Conservation (phyloP, 495 filamentous ascomycete genomes). For the Talaromyces stipitatus region DNA sequence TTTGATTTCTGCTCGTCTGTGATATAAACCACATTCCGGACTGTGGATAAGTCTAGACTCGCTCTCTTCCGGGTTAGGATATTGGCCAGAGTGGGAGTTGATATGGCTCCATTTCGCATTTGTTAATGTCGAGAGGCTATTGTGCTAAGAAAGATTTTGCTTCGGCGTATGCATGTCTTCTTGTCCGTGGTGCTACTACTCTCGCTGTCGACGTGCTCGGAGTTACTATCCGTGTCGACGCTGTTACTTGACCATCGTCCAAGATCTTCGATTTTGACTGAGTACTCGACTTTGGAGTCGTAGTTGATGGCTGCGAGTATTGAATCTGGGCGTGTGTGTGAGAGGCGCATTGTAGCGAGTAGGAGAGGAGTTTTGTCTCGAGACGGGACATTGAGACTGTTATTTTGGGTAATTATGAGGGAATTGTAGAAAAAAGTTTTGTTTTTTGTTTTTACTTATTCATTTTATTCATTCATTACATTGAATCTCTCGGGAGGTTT, state of each 20-base stretch:
- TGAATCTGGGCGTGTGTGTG: not conserved
- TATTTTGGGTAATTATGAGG: not conserved
- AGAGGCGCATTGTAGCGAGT: conserved; percentile 1
- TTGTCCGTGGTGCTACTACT: not conserved
- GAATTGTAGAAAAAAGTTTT: not conserved
- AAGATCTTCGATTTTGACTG: not conserved
- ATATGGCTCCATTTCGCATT: not conserved
- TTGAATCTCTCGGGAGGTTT: not conserved
- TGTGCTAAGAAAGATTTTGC: not conserved
- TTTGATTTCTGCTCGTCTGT: not conserved
- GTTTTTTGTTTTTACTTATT: not conserved
- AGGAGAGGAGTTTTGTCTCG: not conserved
- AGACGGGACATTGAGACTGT: not conserved
- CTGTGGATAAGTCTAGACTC: not conserved
- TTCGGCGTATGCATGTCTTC: not conserved
- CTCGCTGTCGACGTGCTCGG: not conserved
- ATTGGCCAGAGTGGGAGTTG: not conserved
- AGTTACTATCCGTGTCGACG: no score
- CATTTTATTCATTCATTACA: not conserved
- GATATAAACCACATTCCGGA: not conserved
- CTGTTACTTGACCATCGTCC: no score
- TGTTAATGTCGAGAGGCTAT: not conserved
- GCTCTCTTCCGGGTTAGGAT: not conserved
- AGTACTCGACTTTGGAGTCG: not conserved
- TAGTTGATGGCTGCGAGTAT: not conserved